These are phyloP conservation scores for Tricholoma saponaceum DNA, from an alignment of 768 basidiomycete species.

Conservation along the genomic window DNA sequence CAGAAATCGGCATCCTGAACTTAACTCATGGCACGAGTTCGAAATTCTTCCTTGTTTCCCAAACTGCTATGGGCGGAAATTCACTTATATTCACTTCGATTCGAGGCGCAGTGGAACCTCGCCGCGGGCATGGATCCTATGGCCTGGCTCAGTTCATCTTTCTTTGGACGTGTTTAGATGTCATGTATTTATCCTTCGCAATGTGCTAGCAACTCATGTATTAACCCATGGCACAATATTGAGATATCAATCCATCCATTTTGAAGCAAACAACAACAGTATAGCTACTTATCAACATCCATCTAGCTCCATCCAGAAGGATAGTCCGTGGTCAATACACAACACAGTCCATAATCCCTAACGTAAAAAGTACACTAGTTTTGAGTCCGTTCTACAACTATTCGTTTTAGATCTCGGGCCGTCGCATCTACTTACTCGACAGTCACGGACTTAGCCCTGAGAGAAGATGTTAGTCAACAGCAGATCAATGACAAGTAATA, in stretches of 20 bases:
- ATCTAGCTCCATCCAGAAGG: neutral
- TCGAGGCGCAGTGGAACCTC: too few relatives aligned
- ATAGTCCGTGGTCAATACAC: neutral
- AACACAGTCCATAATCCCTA: neutral
- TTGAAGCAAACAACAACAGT: too few relatives aligned
- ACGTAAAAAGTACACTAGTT: constrained; percentile 21
- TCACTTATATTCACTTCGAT: too few relatives aligned
- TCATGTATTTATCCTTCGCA: neutral
- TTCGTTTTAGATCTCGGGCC: neutral
- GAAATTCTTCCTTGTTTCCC: neutral
- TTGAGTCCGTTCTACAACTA: constrained; percentile 8
- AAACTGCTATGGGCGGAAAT: neutral
- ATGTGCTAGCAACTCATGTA: too few relatives aligned
- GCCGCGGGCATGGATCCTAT: too few relatives aligned
- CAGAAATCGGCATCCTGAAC: neutral
- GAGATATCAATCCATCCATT: too few relatives aligned
- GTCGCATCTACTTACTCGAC: constrained; percentile 46
- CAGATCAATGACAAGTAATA: constrained; percentile 2
- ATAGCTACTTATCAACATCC: too few relatives aligned
- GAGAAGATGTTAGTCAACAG: constrained; percentile 1
- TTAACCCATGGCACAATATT: too few relatives aligned
- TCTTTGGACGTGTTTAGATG: neutral
- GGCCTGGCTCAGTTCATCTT: neutral
- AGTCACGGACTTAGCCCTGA: constrained; percentile 74
- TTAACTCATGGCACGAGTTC: neutral